Base-by-base conservation (phyloP, 345 rosid genomes). In the Linum lewisii region DNA sequence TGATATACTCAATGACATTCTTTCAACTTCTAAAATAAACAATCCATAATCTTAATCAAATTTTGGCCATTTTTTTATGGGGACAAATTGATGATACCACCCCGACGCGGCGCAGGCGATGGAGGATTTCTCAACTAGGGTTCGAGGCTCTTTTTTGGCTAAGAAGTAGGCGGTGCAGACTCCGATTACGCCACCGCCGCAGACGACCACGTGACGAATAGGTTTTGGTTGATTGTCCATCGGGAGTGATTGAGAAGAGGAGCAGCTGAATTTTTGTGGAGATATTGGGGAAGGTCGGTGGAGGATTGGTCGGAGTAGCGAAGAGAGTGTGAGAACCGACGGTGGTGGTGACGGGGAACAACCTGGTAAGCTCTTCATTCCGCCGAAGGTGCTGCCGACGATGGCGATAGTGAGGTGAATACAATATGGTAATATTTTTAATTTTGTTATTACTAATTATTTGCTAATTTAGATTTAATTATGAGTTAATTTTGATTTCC, bases 41-140 rank as follows among this genome's bases (percentile, higher is more conserved):
- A n/a, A n/a, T n/a, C n/a, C n/a, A n/a, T n/a, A n/a, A n/a, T n/a
- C n/a, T n/a, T n/a, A n/a, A n/a, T n/a, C n/a, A n/a, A n/a, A n/a
- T n/a, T n/a, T n/a, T n/a, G n/a, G n/a, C n/a, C n/a, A n/a, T n/a
- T n/a, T n/a, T n/a, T n/a, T n/a, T n/a, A n/a, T n/a, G n/a, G n/a
- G n/a, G n/a, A n/a, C n/a, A n/a, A n/a, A n/a, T n/a, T n/a, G n/a
- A n/a, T n/a, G n/a, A n/a, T n/a, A n/a, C n/a, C n/a, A n/a, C 4
- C 96, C 95, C 0, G 98, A 91, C 7, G 96, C 98, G 2, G 86
- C 95, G 63, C 96, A 87, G 1, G 96, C 96, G 15, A 84, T 60
- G 3, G 95, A 79, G 10, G 96, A 85, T 78, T 79, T 78, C 75
- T 88, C 96, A 44, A 88, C 58, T 49, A 91, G 81, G 0, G 90